Conservation (phyloP, 2,329 filamentous ascomycete genomes). For the Ophidiomyces ophidiicola region DNA sequence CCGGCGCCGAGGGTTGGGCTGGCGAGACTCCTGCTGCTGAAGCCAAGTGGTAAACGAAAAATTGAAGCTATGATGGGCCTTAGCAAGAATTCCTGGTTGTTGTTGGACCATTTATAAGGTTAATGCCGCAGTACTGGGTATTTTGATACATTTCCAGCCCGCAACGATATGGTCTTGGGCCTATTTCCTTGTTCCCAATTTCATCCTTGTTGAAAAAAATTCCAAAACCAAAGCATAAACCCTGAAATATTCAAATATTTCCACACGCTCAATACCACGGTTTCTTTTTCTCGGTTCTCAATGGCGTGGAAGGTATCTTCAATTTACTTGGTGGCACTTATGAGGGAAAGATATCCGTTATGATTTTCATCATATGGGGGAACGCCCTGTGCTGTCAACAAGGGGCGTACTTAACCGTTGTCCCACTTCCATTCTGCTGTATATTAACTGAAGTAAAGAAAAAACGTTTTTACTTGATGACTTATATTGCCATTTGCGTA, state of each 20-base stretch:
- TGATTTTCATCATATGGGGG: conserved; percentile 49
- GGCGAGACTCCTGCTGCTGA: conserved; percentile 23
- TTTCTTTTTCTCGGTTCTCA: neutral
- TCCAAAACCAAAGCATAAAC: neutral
- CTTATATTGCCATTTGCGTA: no score
- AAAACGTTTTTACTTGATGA: conserved; percentile 1
- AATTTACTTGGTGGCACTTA: conserved; percentile 59
- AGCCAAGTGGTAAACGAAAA: conserved; percentile 30
- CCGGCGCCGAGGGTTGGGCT: conserved; percentile 32
- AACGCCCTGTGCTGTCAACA: conserved; percentile 86
- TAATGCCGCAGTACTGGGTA: no score
- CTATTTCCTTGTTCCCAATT: neutral
- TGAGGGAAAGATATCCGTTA: conserved; percentile 97
- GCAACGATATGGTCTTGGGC: no score
- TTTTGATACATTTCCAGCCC: no score
- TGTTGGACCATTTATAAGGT: no score
- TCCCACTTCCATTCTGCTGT: conserved; percentile 28
- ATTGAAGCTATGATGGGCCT: no score
- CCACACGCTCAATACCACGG: neutral
- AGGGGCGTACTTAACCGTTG: conserved; percentile 83
- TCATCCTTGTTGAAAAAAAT: conserved; percentile 10
- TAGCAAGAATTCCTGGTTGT: no score
- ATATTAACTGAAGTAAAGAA: conserved; percentile 4
- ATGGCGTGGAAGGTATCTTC: conserved; percentile 6
- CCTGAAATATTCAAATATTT: conserved; percentile 4